phyloP scores from a whole-genome alignment of 176 grass and related monocot species.

The Miscanthus lutarioriparius region DNA sequence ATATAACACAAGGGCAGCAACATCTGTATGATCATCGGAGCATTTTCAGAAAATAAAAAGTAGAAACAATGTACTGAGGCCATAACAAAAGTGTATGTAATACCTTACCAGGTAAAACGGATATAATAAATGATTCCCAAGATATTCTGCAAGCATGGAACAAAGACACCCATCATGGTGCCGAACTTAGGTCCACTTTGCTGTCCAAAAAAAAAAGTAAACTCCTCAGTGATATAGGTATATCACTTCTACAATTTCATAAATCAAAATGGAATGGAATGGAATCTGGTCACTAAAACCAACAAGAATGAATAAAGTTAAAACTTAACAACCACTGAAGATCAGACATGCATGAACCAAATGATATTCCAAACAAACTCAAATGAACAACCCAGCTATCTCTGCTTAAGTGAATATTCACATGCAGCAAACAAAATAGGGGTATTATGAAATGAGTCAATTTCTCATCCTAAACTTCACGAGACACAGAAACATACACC shows the following conservation, averaged over 20 bases:
- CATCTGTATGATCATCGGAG: neutral
- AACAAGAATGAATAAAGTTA: neutral
- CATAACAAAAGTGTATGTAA: constrained; percentile 10
- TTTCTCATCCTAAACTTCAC: constrained; percentile 15
- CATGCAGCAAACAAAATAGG: neutral
- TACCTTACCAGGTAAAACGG: constrained; percentile 91
- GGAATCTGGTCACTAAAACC: constrained; percentile 9
- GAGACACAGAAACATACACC: neutral
- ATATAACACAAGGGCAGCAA: constrained; percentile 11
- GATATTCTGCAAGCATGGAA: constrained; percentile 98
- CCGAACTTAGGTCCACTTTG: constrained; percentile 73
- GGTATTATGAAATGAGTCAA: neutral
- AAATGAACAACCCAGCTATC: neutral
- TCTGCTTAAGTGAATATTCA: neutral
- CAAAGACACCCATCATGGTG: constrained; percentile 99
- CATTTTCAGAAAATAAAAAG: constrained; percentile 1
- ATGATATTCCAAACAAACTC: constrained; percentile 3
- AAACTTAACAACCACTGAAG: neutral
- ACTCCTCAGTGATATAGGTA: neutral
- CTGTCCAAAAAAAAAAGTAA: constrained; percentile 44
- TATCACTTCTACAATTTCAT: neutral
- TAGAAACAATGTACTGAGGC: constrained; percentile 1
- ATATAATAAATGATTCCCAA: constrained; percentile 99
- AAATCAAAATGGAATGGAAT: constrained; percentile 12
- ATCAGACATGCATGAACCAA: neutral